A percentile compares a stretch with the other conserved stretches of the same genome.
These are phyloP conservation scores for Lippia alba DNA, from an alignment of 305 asterid genomes.

Conservation along the genomic window DNA sequence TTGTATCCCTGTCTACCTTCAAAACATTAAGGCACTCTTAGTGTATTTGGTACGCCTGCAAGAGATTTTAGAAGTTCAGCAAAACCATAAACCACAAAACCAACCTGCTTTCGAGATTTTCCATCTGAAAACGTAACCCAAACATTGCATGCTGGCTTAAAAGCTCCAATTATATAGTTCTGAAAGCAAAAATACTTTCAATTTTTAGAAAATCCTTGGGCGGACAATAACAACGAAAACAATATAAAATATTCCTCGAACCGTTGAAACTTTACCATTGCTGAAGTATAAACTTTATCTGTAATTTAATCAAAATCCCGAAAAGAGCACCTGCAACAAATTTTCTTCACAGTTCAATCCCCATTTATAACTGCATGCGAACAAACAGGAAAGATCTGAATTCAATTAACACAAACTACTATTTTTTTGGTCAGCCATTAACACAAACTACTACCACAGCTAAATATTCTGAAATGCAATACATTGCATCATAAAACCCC, in stretches of 20 bases:
- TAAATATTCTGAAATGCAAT: conserved; percentile 21
- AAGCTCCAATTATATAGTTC: conserved; percentile 89
- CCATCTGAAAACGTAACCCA: conserved; percentile 74
- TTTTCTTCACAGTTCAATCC: conserved; percentile 27
- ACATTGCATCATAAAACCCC: background rate
- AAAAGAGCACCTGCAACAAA: conserved; percentile 35
- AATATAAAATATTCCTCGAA: background rate
- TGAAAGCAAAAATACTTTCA: conserved; percentile 38
- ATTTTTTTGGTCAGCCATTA: too few relatives aligned
- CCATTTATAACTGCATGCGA: conserved; percentile 28
- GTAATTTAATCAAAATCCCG: conserved; percentile 31
- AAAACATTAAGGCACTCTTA: conserved; percentile 5
- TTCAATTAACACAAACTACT: background rate
- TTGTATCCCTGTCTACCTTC: background rate
- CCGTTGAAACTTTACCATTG: conserved; percentile 41
- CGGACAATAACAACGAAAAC: background rate
- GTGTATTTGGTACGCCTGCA: background rate
- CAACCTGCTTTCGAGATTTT: conserved; percentile 74
- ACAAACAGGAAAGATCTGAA: conserved; percentile 23
- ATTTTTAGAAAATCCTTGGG: background rate
- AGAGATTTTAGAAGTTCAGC: background rate
- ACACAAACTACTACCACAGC: background rate
- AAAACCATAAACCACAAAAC: background rate
- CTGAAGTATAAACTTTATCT: conserved; percentile 28
- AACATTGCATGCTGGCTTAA: conserved; percentile 84